Base-by-base conservation (phyloP, 495 filamentous ascomycete genomes). In the Pyronema omphalodes region DNA sequence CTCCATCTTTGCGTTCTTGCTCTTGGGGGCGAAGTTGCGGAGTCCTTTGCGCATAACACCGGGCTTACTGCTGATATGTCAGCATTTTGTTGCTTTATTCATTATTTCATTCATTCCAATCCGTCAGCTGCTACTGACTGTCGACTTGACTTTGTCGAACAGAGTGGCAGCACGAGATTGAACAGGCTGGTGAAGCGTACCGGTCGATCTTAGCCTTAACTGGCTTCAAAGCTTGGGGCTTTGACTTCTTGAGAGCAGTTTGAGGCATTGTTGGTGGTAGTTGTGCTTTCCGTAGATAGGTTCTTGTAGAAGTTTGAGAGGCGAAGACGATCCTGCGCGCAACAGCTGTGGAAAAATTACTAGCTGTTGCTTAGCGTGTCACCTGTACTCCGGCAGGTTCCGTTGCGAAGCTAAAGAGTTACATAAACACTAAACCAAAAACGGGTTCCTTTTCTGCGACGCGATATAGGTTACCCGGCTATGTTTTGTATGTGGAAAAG, bases 1-100 rank as follows among this genome's bases (percentile, higher is more conserved):
- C 52, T 75, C 65, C 67, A 76, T 70, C 61, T 74, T 73, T 33
- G 80, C 73, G 37, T 85, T 67, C 3, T 66, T 63, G 17, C 71
- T 66, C 70, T 82, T 83, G 6, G 83, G 83, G 17, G 81, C 80
- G 47, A 86, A 80, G 43, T 76, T 71, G 12, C 77, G 68, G 8
- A 69, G 62, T 18, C 81, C 79, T 57, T 73, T 76, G 65, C 79
- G 80, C 12, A 75, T 64, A 29, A 60, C 56, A 37, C 61, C 60
- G 19, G 61, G 55, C 53, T 63, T 64, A 53, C 52, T 54, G 29
- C 1, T 9, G n/a, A 18, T 1, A 43, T 6, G 17, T 43, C 39
- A 43, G 39, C 1, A 43, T n/a, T 17, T 12, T 6, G 17, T n/a
- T n/a, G 2, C 17, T 17, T 1, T 2, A 5, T 29, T 29, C 23